Evolutionary conservation across 2,329 filamentous ascomycete species (phyloP), one percentile per base, ranked within the genome.

Genomic region (Monosporascus sp.): DNA sequence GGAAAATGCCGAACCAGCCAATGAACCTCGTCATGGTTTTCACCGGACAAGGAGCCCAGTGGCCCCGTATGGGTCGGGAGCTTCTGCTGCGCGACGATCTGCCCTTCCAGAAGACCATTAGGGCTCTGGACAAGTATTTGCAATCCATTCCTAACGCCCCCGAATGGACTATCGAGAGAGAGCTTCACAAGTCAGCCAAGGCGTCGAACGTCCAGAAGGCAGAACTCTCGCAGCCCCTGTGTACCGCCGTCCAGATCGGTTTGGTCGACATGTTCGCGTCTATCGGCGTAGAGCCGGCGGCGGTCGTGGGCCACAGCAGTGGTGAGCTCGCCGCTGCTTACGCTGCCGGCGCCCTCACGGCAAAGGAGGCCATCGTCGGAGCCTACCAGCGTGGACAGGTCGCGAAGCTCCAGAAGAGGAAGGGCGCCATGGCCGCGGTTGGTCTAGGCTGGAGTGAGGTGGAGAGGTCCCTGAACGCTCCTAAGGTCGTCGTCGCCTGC

Each of bases 301-400:
- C 63, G 5, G 68, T 72, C 3, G 65, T 74, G 11, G 72, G 72
- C 18, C 72, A 74, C 56, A 73, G 70, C 0, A 72, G 74, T 24
- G 74, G 74, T 3, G 68, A 76, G 58, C 60, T 76, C 5, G 69
- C 69, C 0, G 72, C 72, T 0, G 60, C 74, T 0, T 71, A 69
- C 50, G 53, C 75, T 0, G 59, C 70, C 0, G 67, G 68, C 0
- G 56, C 59, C 0, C 49, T 75, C 3, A 58, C 51, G 0, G 50
- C 73, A 0, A 6, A 52, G 11, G 68, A 73, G 31, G 59, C 69
- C 2, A 72, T 77, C 17, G 61, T 70, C 8, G 64, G 70, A 6
- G 67, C 70, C 0, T 74, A 73, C 56, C 70, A 72, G 42, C 73
- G 76, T 3, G 75, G 75, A 18, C 48, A 64, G 24, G 66, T 60